These are phyloP conservation scores for Fusarium lyarnte DNA, from an alignment of 2,329 filamentous ascomycete genomes.

Conservation along the genomic window DNA sequence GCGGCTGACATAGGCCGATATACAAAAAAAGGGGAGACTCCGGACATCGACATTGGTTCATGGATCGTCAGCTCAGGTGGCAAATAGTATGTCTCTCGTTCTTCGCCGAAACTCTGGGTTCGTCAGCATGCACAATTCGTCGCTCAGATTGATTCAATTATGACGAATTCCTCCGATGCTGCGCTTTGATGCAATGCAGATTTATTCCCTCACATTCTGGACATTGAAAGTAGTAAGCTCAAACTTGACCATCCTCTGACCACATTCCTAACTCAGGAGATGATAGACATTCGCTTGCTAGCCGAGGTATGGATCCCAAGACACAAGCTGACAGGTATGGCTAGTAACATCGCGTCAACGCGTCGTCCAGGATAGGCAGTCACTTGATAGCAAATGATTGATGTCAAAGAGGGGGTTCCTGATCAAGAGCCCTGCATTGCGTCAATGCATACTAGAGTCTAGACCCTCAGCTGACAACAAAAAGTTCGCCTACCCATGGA, in stretches of 20 bases:
- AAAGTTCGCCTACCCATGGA: background rate
- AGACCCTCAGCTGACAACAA: background rate
- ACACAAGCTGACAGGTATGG: background rate
- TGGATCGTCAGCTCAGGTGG: background rate
- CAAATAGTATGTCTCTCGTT: background rate
- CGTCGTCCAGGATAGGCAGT: background rate
- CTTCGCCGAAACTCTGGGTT: background rate
- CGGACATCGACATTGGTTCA: background rate
- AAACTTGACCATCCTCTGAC: background rate
- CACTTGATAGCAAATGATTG: background rate
- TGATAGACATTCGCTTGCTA: background rate
- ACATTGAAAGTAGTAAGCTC: background rate
- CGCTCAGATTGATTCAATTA: background rate
- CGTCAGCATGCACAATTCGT: background rate
- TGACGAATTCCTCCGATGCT: background rate
- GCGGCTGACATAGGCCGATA: background rate
- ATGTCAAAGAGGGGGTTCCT: background rate
- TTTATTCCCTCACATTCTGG: background rate
- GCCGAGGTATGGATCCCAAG: slow-evolving; percentile 8
- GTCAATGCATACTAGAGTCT: background rate
- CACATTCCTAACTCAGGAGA: background rate
- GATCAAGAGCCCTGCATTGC: background rate
- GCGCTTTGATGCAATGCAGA: background rate
- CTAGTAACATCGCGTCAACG: background rate
- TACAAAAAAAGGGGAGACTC: background rate